Percentiles rank a stretch among this genome's conserved stretches.
Conservation (phyloP, 768 basidiomycete species). For the Crassisporium funariophilum region DNA sequence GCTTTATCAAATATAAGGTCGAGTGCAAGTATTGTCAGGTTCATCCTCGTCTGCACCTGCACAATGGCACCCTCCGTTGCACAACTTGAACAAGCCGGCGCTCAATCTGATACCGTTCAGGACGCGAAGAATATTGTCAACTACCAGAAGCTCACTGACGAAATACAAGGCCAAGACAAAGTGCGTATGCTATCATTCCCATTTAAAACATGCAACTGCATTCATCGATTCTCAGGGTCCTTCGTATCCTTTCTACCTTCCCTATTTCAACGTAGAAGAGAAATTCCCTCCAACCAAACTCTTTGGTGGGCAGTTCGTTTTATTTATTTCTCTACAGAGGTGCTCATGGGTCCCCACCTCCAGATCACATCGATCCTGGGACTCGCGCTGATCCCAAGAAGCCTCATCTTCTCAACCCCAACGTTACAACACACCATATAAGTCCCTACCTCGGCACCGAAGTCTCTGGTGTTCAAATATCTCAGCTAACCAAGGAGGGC, state of each 20-base stretch:
- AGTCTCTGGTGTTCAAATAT: conserved; percentile 52
- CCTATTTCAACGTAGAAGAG: conserved; percentile 47
- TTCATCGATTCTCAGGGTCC: conserved; percentile 29
- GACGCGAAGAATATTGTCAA: conserved; percentile 17
- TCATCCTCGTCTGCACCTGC: not conserved
- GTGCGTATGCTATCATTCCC: not conserved
- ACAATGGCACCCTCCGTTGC: conserved; percentile 36
- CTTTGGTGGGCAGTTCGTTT: conserved; percentile 35
- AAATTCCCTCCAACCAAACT: conserved; percentile 52
- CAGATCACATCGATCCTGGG: conserved; percentile 47
- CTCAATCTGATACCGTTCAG: conserved; percentile 14
- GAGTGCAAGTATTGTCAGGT: too few species aligned
- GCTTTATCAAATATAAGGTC: too few species aligned
- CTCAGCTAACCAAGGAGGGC: conserved; percentile 51
- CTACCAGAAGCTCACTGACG: conserved; percentile 12
- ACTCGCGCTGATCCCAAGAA: conserved; percentile 50
- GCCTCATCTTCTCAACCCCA: conserved; percentile 48
- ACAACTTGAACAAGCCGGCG: conserved; percentile 17
- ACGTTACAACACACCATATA: conserved; percentile 39
- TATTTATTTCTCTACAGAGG: not conserved
- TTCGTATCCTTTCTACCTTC: conserved; percentile 52
- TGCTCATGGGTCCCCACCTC: not conserved
- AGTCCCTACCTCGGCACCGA: conserved; percentile 57
- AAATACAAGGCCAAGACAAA: conserved; percentile 5
- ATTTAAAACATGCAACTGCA: not conserved